phyloP scores from a whole-genome alignment of 192 early-diverging fungal species.

The Backusella circina region DNA sequence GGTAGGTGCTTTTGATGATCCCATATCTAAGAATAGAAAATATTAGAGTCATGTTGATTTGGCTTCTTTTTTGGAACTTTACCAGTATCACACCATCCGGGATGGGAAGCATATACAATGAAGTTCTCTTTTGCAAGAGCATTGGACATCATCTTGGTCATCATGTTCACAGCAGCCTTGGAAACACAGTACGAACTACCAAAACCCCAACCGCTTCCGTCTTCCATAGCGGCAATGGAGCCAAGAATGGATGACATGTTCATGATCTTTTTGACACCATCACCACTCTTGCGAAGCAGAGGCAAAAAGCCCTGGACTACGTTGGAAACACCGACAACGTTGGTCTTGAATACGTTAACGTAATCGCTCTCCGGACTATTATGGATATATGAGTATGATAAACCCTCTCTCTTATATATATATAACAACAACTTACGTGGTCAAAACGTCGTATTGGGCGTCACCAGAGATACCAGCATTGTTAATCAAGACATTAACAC shows the following conservation, averaged over 20 bases:
- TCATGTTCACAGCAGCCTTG: conserved; percentile 30
- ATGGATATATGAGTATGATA: background rate
- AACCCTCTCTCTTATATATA: background rate
- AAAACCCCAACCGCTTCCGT: background rate
- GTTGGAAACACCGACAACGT: conserved; percentile 24
- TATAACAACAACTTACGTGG: background rate
- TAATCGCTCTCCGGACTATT: conserved; percentile 12
- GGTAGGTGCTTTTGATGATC: conserved; percentile 3
- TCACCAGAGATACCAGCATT: conserved; percentile 25
- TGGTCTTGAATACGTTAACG: conserved; percentile 24
- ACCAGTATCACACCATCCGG: conserved; percentile 23
- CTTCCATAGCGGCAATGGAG: background rate
- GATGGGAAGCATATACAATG: conserved; percentile 17
- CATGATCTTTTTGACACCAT: conserved; percentile 19
- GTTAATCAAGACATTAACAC: conserved; percentile 34
- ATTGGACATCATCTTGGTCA: conserved; percentile 10
- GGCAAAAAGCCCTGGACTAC: conserved; percentile 10
- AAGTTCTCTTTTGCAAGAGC: conserved; percentile 9
- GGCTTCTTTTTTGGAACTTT: too few species aligned
- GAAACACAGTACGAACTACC: conserved; percentile 14
- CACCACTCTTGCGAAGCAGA: conserved; percentile 5
- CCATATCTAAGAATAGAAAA: conserved; percentile 7
- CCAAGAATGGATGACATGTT: conserved; percentile 36
- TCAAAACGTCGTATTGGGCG: background rate
- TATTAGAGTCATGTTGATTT: too few species aligned